Percentiles rank a stretch among this genome's conserved stretches.
phyloP scores from a whole-genome alignment of 2,329 filamentous ascomycete genomes.

The Raffaelea albimanens region DNA sequence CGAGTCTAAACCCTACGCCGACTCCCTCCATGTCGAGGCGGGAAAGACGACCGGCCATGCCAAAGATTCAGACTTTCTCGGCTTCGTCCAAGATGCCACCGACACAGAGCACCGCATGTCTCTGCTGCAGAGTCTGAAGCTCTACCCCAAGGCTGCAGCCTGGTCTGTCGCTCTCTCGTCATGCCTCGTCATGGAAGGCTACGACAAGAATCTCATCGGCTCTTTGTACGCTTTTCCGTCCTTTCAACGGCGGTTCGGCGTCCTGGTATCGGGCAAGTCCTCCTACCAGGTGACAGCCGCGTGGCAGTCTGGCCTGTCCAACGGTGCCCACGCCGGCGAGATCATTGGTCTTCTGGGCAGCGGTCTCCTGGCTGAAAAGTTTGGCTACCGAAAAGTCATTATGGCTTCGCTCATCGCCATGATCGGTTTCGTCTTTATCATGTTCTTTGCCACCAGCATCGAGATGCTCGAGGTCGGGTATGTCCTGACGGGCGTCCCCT shows the following conservation, averaged over 20 bases:
- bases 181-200: constrained; percentile 33
- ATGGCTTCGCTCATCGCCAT: constrained; percentile 34
- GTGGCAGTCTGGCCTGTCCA: constrained; percentile 49
- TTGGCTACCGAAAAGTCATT: constrained; percentile 40
- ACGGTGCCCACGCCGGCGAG: constrained; percentile 42
- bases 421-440: constrained; percentile 41
- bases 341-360: constrained; percentile 45
- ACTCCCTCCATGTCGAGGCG: no score
- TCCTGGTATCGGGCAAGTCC: not conserved
- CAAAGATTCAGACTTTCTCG: no score
- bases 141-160: not conserved
- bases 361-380: constrained; percentile 41
- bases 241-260: constrained; percentile 7
- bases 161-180: constrained; percentile 19
- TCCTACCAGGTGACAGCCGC: constrained; percentile 37
- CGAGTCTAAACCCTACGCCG: no score
- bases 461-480: constrained; percentile 37
- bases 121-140: not conserved
- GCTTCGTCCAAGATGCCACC: no score
- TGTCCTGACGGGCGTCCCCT: constrained; percentile 19
- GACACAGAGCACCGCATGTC: no score
- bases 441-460: constrained; percentile 42
- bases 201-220: constrained; percentile 17
- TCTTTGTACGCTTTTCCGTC: constrained; percentile 19
- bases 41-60: no score